phyloP scores from a whole-genome alignment of 306 rosid genomes.

The Herpetospermum pedunculosum region DNA sequence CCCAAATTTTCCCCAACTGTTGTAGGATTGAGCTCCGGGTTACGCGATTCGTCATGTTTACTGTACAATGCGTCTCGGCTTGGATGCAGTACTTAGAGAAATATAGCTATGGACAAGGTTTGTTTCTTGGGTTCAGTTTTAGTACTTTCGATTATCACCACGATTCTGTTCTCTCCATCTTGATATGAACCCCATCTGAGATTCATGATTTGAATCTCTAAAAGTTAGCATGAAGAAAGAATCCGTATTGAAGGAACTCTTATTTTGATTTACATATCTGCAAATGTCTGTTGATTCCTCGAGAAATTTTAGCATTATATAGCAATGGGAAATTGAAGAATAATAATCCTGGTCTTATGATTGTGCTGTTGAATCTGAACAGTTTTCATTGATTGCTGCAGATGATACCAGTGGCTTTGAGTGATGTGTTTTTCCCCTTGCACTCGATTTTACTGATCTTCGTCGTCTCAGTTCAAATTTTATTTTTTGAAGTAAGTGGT shows the following conservation, averaged over 20 bases:
- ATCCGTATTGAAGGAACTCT: neutral
- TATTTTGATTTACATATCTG: neutral
- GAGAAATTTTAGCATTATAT: neutral
- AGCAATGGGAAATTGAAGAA: neutral
- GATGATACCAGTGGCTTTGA: slow-evolving; percentile 96
- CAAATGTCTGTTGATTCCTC: neutral
- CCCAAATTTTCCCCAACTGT: too few relatives aligned
- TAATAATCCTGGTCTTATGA: neutral
- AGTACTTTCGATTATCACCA: too few relatives aligned
- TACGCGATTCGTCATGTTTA: too few relatives aligned
- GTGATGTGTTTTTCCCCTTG: slow-evolving; percentile 77
- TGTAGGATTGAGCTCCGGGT: too few relatives aligned
- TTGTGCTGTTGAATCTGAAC: neutral
- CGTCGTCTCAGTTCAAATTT: slow-evolving; percentile 50
- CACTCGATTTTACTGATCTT: slow-evolving; percentile 71
- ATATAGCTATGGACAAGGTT: too few relatives aligned
- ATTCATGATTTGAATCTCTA: too few relatives aligned
- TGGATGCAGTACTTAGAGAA: too few relatives aligned
- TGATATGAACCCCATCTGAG: too few relatives aligned
- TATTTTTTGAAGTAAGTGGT: slow-evolving; percentile 46
- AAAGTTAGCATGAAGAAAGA: neutral
- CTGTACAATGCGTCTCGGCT: too few relatives aligned
- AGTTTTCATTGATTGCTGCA: slow-evolving; percentile 17
- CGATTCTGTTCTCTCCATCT: too few relatives aligned
- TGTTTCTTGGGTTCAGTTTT: too few relatives aligned